Evolutionary conservation across 2,329 filamentous ascomycete species (phyloP), one percentile per base, ranked within the genome.

Genomic region (Ceratocystiopsis brevicomis): DNA sequence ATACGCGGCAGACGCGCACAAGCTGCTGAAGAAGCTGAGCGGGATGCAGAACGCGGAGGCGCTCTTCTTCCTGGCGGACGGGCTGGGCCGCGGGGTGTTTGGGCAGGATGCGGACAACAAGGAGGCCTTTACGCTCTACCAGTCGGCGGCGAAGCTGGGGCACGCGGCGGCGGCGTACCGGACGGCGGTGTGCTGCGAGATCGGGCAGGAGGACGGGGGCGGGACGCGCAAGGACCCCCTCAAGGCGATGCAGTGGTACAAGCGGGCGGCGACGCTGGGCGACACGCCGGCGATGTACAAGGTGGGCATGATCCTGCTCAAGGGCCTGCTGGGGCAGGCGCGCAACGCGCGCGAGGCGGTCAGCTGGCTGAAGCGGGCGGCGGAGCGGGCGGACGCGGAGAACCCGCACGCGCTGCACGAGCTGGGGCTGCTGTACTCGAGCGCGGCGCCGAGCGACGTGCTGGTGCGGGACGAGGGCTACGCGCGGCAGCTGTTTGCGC

Each of bases 191-290:
- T 98, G 90, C 63, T 96, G 90, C 56, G 90, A 98, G 58, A 85
- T 98, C 53, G 90, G 90, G 4, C 77, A 86, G 44, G 88, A 96
- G 56, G 87, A 93, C 53, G 88, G 87, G 30, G 90, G 90, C 42
- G 90, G 90, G 19, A 96, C 90, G 1, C 77, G 84, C 46, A 82
- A 81, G 53, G 90, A 98, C 55, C 84, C 85, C 1, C 62, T 88
- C 50, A 96, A 96, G 61, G 88, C 90, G 1, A 87, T 96, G 17
- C 88, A 96, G 59, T 98, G 90, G 90, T 98, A 98, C 61, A 86
- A 88, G 58, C 81, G 87, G 38, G 86, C 90, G 8, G 88, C 90
- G 12, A 80, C 81, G 13, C 68, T 96, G 3, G 88, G 90, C 3
- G 88, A 98, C 55, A 80, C 81, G 2, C 82, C 88, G 0, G 90